A percentile compares a stretch with the other conserved stretches of the same genome.
phyloP scores from a whole-genome alignment of 305 asterid genomes.

The Stenogyne calaminthoides region DNA sequence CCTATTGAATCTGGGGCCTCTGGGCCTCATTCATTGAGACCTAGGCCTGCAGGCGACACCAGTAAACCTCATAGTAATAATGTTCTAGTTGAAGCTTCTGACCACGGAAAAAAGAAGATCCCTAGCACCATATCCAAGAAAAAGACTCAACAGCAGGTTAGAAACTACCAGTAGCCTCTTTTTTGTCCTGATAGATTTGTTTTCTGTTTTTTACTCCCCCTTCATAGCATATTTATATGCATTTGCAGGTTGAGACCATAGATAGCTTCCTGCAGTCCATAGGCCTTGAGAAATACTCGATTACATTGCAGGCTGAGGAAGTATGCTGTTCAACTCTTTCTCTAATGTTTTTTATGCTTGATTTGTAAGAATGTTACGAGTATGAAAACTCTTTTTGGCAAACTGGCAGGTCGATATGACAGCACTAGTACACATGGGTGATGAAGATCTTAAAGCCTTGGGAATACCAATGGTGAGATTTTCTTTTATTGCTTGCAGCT shows the following conservation, averaged over 20 bases:
- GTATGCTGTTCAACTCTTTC: constrained; percentile 42
- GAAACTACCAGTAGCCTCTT: neutral
- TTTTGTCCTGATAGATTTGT: constrained; percentile 19
- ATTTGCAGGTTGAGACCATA: constrained; percentile 68
- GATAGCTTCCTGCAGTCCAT: constrained; percentile 68
- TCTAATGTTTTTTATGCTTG: neutral
- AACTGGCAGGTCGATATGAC: constrained; percentile 77
- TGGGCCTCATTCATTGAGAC: constrained; percentile 40
- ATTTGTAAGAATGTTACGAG: constrained; percentile 22
- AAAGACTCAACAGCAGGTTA: constrained; percentile 54
- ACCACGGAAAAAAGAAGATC: constrained; percentile 42
- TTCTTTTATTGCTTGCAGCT: neutral
- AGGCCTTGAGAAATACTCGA: constrained; percentile 77
- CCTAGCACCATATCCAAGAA: constrained; percentile 51
- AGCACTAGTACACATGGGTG: constrained; percentile 78
- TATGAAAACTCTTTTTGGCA: constrained; percentile 5
- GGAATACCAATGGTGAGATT: constrained; percentile 82
- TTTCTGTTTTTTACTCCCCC: neutral
- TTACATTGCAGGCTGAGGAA: constrained; percentile 89
- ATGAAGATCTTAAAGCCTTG: constrained; percentile 84
- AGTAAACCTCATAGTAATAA: constrained; percentile 56
- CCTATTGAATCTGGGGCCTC: constrained; percentile 41
- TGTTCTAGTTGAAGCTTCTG: constrained; percentile 55
- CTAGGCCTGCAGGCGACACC: constrained; percentile 50
- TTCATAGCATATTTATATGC: neutral